Evolutionary conservation across 306 rosid genomes (phyloP).

Genomic region (Malus orientalis): DNA sequence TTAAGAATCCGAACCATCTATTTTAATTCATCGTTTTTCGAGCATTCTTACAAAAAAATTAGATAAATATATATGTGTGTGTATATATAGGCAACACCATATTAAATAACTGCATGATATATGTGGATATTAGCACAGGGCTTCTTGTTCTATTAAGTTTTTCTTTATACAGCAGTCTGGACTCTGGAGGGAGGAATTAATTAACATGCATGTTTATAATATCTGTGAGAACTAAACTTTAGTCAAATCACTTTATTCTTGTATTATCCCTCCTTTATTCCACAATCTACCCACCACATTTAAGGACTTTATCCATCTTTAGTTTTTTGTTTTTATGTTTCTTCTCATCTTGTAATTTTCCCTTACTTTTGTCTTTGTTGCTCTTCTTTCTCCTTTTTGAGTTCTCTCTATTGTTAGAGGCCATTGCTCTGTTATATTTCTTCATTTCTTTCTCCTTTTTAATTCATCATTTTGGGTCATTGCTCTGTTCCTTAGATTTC

Average conservation of each 20-base stretch:
- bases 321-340: slow-evolving; percentile 45
- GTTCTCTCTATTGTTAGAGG: neutral
- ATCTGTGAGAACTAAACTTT: slow-evolving; percentile 2
- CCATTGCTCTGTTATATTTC: too few relatives aligned
- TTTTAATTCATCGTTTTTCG: too few relatives aligned
- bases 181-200: slow-evolving; percentile 14
- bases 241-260: slow-evolving; percentile 55
- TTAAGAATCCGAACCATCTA: too few relatives aligned
- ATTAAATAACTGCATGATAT: neutral
- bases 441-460: slow-evolving; percentile 18
- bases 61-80: too few relatives aligned
- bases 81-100: too few relatives aligned
- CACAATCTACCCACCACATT: slow-evolving; percentile 31
- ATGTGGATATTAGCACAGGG: neutral
- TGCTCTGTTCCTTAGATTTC: neutral
- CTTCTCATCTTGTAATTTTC: slow-evolving; percentile 39
- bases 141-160: slow-evolving; percentile 21
- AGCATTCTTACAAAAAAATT: too few relatives aligned
- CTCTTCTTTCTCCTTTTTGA: slow-evolving; percentile 28
- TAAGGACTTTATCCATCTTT: slow-evolving; percentile 50
- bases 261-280: slow-evolving; percentile 65
- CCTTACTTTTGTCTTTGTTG: slow-evolving; percentile 26
- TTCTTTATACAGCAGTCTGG: slow-evolving; percentile 6
- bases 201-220: slow-evolving; percentile 1
- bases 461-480: neutral